Evolutionary conservation across 345 rosid genomes (phyloP), one percentile per base, ranked within the genome.

Genomic region (Eutrema yunnanense): DNA sequence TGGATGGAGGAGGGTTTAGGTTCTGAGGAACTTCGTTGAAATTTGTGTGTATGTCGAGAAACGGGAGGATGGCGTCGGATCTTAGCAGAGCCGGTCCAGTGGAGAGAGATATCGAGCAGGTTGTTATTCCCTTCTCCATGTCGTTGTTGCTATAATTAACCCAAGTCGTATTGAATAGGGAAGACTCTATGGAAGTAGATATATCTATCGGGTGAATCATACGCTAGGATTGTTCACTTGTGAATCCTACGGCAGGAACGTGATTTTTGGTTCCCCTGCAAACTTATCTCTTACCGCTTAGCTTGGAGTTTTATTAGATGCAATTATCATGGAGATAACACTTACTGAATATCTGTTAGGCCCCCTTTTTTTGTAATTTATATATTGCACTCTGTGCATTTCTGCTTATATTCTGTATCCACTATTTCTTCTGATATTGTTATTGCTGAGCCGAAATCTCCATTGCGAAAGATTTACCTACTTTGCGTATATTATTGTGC

Each of bases 101-200:
- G 4, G 99, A 90, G 82, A 84, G 99, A 66, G 97, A 95, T 82
- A 79, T 82, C 61, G 99, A 95, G 79, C 99, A 92, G 99, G 99
- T 95, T 78, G 0, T 10, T 73, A 22, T 36, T 26, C 49, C 63
- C 27, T 62, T 62, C 46, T 38, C 62, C 73, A 34, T 34, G 8
- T 62, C 49, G 11, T 46, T 65, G 43, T 65, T 50, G 65, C 48
- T 65, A 9, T 46, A 16, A 2, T 38, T 49, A 56, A 29, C 48
- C 58, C 14, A 42, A 42, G 6, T 42, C n/a, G 4, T 43, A 10
- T 3, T 64, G 46, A 11, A 57, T 37, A 37, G 72, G 72, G 38
- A 41, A n/a, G 13, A 37, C 52, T 50, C 60, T 41, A 22, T 22
- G 26, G 26, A 22, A 22, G 26, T 22, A 22, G 26, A 22, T 22